phyloP scores from a whole-genome alignment of 2,329 filamentous ascomycete species.

The Lasiodiplodia gonubiensis region DNA sequence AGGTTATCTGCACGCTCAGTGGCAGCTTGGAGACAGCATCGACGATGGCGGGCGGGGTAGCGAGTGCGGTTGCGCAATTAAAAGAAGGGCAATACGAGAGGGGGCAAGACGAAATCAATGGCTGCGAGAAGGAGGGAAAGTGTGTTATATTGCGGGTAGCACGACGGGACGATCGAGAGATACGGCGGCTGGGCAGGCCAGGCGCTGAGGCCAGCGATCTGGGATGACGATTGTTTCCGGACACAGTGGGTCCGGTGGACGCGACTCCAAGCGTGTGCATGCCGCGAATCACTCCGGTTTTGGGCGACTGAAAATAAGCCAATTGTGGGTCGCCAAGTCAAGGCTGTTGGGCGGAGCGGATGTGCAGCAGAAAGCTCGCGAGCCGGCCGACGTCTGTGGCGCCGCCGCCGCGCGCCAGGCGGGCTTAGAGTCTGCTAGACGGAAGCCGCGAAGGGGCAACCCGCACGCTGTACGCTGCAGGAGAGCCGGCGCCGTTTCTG shows the following conservation, averaged over 20 bases:
- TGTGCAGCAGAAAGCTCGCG: neutral
- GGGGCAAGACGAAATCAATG: slow-evolving; percentile 10
- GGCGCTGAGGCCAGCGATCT: slow-evolving; percentile 23
- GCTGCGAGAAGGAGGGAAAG: neutral
- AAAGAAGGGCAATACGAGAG: slow-evolving; percentile 9
- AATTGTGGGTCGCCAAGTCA: slow-evolving; percentile 25
- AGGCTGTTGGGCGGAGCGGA: neutral
- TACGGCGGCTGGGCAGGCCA: slow-evolving; percentile 19
- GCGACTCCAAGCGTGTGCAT: slow-evolving; percentile 13
- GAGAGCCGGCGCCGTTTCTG: neutral
- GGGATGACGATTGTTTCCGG: slow-evolving; percentile 25
- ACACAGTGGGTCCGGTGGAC: slow-evolving; percentile 13
- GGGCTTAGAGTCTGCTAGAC: neutral
- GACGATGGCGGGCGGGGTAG: neutral
- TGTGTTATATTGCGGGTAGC: slow-evolving; percentile 27
- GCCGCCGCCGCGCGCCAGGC: neutral
- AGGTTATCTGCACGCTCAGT: slow-evolving; percentile 16
- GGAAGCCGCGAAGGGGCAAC: slow-evolving; percentile 3
- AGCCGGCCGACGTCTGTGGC: slow-evolving; percentile 17
- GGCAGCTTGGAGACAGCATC: neutral
- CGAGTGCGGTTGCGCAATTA: slow-evolving; percentile 11
- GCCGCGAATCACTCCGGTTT: slow-evolving; percentile 19
- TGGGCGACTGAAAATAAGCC: slow-evolving; percentile 16
- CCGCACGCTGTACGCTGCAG: neutral
- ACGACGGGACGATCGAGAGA: slow-evolving; percentile 27